Conservation (phyloP, 176 grass and related monocot genomes). For the Microstegium vimineum region DNA sequence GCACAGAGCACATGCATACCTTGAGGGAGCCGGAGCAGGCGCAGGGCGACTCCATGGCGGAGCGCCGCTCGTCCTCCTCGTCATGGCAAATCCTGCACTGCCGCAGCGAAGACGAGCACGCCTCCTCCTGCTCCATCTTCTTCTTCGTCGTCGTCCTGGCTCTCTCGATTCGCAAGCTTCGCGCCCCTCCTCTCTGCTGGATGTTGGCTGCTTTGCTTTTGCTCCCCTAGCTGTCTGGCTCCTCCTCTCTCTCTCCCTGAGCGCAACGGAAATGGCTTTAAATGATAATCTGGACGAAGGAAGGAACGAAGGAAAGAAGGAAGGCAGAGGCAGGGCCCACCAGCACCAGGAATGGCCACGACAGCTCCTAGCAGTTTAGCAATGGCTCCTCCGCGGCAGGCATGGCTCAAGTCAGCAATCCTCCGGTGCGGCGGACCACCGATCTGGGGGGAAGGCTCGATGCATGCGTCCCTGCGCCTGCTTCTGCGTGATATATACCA, state of each 20-base stretch:
- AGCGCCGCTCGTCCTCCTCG: constrained; percentile 48
- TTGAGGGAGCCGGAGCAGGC: constrained; percentile 79
- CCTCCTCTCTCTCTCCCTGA: neutral
- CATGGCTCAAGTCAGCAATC: neutral
- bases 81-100: constrained; percentile 91
- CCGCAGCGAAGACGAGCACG: constrained; percentile 15
- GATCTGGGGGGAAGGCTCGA: neutral
- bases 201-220: neutral
- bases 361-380: constrained; percentile 1
- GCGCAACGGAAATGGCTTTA: constrained; percentile 7
- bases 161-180: neutral
- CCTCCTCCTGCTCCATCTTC: constrained; percentile 11
- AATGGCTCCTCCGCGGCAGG: neutral
- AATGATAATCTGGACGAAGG: constrained; percentile 11
- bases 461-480: neutral
- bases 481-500: neutral
- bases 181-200: neutral
- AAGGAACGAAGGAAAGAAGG: too few relatives aligned
- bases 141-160: neutral
- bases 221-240: neutral
- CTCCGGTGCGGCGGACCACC: neutral
- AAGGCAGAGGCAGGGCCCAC: neutral
- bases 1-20: constrained; percentile 16
- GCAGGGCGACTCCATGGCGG: constrained; percentile 75
- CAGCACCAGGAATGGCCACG: neutral